Conservation (phyloP, 805 yeast species). For the Kluyveromyces nonfermentans region DNA sequence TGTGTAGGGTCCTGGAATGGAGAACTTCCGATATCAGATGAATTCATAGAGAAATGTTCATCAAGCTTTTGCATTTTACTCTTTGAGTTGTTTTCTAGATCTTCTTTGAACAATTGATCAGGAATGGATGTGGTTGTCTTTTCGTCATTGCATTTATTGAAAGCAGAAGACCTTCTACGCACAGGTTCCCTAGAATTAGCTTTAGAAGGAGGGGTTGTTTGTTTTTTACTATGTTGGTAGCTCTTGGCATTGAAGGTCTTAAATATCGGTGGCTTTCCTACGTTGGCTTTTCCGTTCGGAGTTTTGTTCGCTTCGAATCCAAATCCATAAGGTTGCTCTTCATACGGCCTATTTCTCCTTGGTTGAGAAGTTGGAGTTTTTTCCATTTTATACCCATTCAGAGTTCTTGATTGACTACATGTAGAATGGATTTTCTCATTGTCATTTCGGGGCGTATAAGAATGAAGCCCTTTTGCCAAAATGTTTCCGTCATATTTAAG, state of each 20-base stretch:
- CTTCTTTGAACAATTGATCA: neutral
- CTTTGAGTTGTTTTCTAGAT: neutral
- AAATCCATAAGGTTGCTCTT: constrained; percentile 29
- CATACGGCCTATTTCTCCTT: constrained; percentile 22
- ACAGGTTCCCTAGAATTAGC: neutral
- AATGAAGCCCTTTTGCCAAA: constrained; percentile 12
- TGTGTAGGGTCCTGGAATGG: constrained; percentile 13
- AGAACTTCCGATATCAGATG: constrained; percentile 3
- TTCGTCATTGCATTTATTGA: neutral
- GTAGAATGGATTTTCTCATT: neutral
- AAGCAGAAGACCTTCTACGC: neutral
- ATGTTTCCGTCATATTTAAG: constrained; percentile 16
- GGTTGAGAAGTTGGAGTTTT: constrained; percentile 1
- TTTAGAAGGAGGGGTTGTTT: neutral
- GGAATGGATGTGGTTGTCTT: neutral
- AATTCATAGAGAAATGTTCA: neutral
- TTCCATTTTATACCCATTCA: neutral
- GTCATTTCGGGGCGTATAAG: constrained; percentile 8
- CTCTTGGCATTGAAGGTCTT: constrained; percentile 24
- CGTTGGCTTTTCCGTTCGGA: constrained; percentile 2
- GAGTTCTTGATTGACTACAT: neutral
- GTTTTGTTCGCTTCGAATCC: constrained; percentile 11
- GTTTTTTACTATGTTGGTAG: constrained; percentile 12
- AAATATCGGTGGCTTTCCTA: constrained; percentile 13
- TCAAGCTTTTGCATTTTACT: constrained; percentile 3